Base-by-base conservation (phyloP, 1,139 yeast species). In the Candida sp. region DNA sequence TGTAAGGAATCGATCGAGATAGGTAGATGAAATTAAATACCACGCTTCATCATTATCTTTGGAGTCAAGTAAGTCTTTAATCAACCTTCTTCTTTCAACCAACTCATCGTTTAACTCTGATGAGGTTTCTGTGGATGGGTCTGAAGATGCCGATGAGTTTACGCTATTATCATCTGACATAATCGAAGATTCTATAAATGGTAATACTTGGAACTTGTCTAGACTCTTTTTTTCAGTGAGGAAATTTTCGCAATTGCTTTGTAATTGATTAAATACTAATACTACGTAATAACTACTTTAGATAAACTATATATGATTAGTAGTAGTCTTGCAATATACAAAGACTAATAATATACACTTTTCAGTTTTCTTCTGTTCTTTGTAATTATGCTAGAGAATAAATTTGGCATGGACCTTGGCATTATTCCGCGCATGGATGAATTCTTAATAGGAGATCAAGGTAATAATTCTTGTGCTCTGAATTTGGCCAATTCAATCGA, bases 401-500 rank as follows among this genome's bases (percentile, higher is more conserved):
- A 25, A 25, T 11, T 25, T 25, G 29, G 11, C 29, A 11, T 25
- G 7, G 7, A 11, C 29, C 11, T 11, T 25, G 11, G 11, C 29
- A 25, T 25, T 15, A 11, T 11, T 25, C 29, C 29, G 29, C 29
- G 29, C 29, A 25, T 25, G 7, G 11, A 25, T 15, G 19, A 15
- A 15, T 15, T 15, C 19, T 15, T 15, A 15, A 15, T 15, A 15
- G 19, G 19, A 15, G 19, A 15, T 15, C 19, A 15, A 15, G 19
- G 2, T 15, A 15, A 15, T 9, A 37, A 29, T n/a, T 49, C 43
- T 36, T 42, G 43, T 19, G 62, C 53, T 44, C 66, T 73, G 37
- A 62, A 46, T 39, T 60, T 64, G 0, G 87, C 72, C 22, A 79
- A 57, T 2, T 60, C 58, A 5, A 84, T 61, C 0, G 87, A 75